Evolutionary conservation across 73 alveolate species (phyloP), one percentile per base, ranked within the genome.

Genomic region (Blepharisma stoltei): DNA sequence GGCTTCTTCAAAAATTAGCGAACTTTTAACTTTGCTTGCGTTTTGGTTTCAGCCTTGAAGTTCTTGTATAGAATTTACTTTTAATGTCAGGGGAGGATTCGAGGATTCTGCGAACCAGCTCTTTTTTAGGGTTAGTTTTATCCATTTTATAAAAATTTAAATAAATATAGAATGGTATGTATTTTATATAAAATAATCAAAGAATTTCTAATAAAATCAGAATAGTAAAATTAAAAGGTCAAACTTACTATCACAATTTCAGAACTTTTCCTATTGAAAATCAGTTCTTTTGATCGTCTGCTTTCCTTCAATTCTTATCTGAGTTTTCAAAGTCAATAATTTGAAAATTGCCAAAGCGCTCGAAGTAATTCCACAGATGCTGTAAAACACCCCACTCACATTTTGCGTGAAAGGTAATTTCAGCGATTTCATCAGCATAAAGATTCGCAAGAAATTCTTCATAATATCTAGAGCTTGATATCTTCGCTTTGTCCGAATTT

Each of bases 341-440:
- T 60, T 60, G 5, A 60, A 60, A 1, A 60, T n/a, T 38, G 73
- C 14, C 46, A 60, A 60, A 60, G 73, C 73, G 2, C 14, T 25
- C 0, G 73, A 60, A 20, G 46, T 60, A 60, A 60, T 38, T 2
- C 49, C 73, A 60, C 73, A 60, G 23, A 25, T 38, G 23, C 73
- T 60, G 23, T 60, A 60, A 60, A 60, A 60, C 14, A 60, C 73
- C 2, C 48, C 73, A 60, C 73, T 60, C 11, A 60, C 18, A 8
- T 25, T 60, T 9, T 60, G 48, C 0, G 73, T 20, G 0, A n/a
- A n/a, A 20, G 73, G 73, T 14, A 60, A 5, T 25, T 25, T 60
- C 5, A 60, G 23, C 2, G 48, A 18, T 60, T 60, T 60, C n/a
- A 14, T 20, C 46, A 60, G 73, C 73, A 60, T 60, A 25, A 60